Conservation (phyloP, 192 early-diverging fungal genomes). For the Nowakowskiella sp. region DNA sequence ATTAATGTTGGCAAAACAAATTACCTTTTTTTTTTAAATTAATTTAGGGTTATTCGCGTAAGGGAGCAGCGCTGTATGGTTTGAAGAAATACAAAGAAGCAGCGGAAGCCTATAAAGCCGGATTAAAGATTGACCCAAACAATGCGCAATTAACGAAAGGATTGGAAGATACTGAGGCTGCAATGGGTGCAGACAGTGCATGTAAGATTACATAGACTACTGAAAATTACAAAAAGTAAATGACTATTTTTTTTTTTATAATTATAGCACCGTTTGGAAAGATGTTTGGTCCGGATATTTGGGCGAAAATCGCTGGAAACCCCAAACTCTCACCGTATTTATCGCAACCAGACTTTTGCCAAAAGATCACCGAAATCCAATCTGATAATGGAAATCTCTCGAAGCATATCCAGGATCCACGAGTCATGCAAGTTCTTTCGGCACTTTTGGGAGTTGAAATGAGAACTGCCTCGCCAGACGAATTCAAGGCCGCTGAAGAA, state of each 20-base stretch:
- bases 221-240: conserved; percentile 4
- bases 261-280: conserved; percentile 37
- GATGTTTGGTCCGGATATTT: conserved; percentile 68
- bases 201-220: conserved; percentile 24
- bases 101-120: conserved; percentile 64
- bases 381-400: conserved; percentile 47
- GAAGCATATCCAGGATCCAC: conserved; percentile 70
- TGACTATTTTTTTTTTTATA: no score
- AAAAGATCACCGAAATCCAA: conserved; percentile 69
- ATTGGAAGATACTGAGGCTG: conserved; percentile 63
- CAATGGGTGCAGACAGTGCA: conserved; percentile 36
- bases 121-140: conserved; percentile 70
- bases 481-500: conserved; percentile 11
- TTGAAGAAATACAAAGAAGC: conserved; percentile 61
- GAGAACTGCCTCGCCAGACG: conserved; percentile 38
- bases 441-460: conserved; percentile 64
- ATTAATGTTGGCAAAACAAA: conserved; percentile 12
- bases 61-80: conserved; percentile 80
- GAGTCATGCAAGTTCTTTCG: conserved; percentile 70
- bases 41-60: conserved; percentile 69
- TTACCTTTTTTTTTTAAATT: not conserved
- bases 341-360: conserved; percentile 67
- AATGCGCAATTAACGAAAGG: conserved; percentile 71
- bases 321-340: conserved; percentile 67
- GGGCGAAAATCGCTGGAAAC: conserved; percentile 73